Conservation (phyloP, 306 rosid genomes). For the Sphenostylis stenocarpa region DNA sequence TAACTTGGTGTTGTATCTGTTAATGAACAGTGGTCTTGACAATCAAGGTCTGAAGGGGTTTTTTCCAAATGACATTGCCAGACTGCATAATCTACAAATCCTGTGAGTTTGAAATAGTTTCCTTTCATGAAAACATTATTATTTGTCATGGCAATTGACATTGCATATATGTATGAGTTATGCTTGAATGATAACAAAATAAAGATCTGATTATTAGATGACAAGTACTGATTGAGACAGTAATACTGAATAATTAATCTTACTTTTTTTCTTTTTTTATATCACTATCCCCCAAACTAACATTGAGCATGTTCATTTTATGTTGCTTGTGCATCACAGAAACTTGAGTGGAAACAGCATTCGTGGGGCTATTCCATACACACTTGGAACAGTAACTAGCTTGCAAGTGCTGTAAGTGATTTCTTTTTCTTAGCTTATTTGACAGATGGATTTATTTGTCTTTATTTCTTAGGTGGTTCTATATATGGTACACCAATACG, state of each 20-base stretch:
- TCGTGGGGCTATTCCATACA: constrained; percentile 74
- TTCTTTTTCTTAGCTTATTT: constrained; percentile 18
- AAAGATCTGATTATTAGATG: constrained; percentile 16
- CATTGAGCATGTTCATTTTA: neutral
- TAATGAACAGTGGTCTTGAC: constrained; percentile 81
- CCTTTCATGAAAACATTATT: constrained; percentile 14
- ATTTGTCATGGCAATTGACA: neutral
- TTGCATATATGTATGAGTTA: neutral
- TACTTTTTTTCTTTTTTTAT: neutral
- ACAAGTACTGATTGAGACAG: neutral
- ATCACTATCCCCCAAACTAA: constrained; percentile 6
- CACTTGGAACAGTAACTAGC: constrained; percentile 69
- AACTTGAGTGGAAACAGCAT: constrained; percentile 91
- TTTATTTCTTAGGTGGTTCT: constrained; percentile 1
- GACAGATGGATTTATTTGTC: neutral
- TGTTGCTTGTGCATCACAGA: constrained; percentile 43
- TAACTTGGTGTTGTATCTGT: constrained; percentile 42
- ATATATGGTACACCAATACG: neutral
- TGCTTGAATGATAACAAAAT: neutral
- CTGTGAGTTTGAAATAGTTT: constrained; percentile 57
- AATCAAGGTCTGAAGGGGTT: constrained; percentile 89
- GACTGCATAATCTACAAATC: constrained; percentile 69
- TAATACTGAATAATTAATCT: constrained; percentile 5
- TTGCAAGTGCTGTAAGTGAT: constrained; percentile 80
- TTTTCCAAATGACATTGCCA: constrained; percentile 74